A percentile compares a stretch with the other conserved stretches of the same genome.
Conservation (phyloP, 352 stramenopile genomes). For the Phytophthora ramorum region DNA sequence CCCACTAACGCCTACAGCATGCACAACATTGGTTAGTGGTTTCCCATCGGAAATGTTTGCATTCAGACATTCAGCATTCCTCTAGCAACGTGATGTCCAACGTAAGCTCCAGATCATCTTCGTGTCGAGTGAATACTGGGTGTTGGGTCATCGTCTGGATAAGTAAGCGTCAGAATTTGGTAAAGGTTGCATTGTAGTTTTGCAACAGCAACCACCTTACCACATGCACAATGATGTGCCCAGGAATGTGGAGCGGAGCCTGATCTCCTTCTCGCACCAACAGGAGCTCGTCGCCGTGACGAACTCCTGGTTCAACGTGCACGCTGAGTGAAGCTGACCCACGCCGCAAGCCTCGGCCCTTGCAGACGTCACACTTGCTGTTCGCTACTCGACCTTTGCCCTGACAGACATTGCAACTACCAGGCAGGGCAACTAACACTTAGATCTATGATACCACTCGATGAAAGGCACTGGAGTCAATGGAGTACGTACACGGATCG, state of each 20-base stretch:
- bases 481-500: slow-evolving; percentile 36
- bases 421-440: slow-evolving; percentile 1
- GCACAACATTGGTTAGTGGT: neutral
- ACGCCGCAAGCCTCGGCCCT: slow-evolving; percentile 31
- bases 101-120: slow-evolving; percentile 79
- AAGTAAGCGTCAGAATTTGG: too few species aligned
- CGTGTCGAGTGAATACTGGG: slow-evolving; percentile 83
- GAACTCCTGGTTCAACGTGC: slow-evolving; percentile 38
- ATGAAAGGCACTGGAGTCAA: neutral
- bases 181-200: too few species aligned
- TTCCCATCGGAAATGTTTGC: neutral
- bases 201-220: neutral
- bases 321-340: slow-evolving; percentile 36
- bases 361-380: slow-evolving; percentile 41
- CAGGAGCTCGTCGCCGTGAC: slow-evolving; percentile 45
- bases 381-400: slow-evolving; percentile 46
- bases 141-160: slow-evolving; percentile 13
- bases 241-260: neutral
- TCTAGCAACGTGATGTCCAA: slow-evolving; percentile 94
- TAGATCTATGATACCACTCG: neutral
- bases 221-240: slow-evolving; percentile 12
- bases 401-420: slow-evolving; percentile 50
- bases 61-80: neutral
- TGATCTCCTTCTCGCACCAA: slow-evolving; percentile 6
- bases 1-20: slow-evolving; percentile 79